Conservation (phyloP, 805 yeast genomes). For the Metschnikowia hibisci region DNA sequence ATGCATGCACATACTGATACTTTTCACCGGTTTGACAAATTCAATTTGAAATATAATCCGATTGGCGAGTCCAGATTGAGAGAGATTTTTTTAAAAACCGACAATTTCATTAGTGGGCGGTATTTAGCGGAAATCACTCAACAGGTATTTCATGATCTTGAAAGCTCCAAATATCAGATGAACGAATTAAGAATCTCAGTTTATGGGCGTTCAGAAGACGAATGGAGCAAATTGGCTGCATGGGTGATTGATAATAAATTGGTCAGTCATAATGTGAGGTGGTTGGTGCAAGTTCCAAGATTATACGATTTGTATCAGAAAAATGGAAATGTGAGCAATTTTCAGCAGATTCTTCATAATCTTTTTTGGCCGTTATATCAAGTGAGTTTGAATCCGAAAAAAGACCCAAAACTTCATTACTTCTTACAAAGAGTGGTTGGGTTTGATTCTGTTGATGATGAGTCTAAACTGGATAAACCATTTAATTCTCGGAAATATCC, state of each 20-base stretch:
- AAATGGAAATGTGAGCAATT: conserved; percentile 62
- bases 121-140: conserved; percentile 91
- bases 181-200: conserved; percentile 93
- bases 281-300: conserved; percentile 95
- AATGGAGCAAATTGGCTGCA: conserved; percentile 92
- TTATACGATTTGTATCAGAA: conserved; percentile 84
- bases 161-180: conserved; percentile 94
- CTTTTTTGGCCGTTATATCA: conserved; percentile 86
- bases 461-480: conserved; percentile 84
- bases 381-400: conserved; percentile 77
- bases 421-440: conserved; percentile 94
- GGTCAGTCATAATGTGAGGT: conserved; percentile 89
- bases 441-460: conserved; percentile 98
- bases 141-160: conserved; percentile 92
- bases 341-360: conserved; percentile 74
- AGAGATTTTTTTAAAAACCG: conserved; percentile 94
- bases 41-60: conserved; percentile 95
- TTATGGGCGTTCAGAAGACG: conserved; percentile 84
- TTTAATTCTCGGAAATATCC: conserved; percentile 75
- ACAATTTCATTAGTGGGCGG: conserved; percentile 82
- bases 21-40: conserved; percentile 96
- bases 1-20: conserved; percentile 99
- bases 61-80: conserved; percentile 96
- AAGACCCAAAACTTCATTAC: conserved; percentile 86
- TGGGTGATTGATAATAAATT: conserved; percentile 95